phyloP scores from a whole-genome alignment of 2,329 filamentous ascomycete species.

The Sclerotinia spermophila region DNA sequence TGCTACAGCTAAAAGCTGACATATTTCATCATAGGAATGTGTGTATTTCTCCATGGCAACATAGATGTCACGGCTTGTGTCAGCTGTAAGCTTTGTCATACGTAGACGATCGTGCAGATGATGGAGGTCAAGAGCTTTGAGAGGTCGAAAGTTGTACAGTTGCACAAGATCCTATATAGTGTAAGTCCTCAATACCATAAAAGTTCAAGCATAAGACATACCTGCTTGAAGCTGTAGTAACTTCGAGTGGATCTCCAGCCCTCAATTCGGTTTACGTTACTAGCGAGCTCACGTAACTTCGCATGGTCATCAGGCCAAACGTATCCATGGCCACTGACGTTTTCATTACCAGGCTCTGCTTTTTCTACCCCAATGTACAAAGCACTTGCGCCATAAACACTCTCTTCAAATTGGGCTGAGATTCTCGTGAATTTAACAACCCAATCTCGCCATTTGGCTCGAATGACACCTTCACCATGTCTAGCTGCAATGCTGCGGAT shows the following conservation, averaged over 20 bases:
- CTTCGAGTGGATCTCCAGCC: constrained; percentile 94
- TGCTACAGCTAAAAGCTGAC: constrained; percentile 74
- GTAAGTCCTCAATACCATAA: constrained; percentile 37
- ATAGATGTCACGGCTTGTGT: constrained; percentile 81
- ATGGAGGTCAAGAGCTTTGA: constrained; percentile 80
- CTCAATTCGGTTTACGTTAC: constrained; percentile 89
- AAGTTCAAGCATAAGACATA: constrained; percentile 37
- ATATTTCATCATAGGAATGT: constrained; percentile 79
- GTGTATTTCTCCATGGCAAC: constrained; percentile 72
- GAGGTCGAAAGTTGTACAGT: constrained; percentile 60
- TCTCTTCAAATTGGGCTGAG: constrained; percentile 90
- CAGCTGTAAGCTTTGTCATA: constrained; percentile 70
- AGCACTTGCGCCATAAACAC: constrained; percentile 88
- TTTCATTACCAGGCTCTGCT: constrained; percentile 53
- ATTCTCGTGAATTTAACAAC: constrained; percentile 92
- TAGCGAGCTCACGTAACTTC: constrained; percentile 81
- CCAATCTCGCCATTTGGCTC: constrained; percentile 92
- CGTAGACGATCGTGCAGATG: constrained; percentile 91
- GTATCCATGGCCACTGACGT: constrained; percentile 80
- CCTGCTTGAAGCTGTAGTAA: constrained; percentile 94
- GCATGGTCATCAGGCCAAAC: constrained; percentile 85
- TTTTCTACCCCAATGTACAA: constrained; percentile 81
- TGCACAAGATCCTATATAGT: constrained; percentile 57
- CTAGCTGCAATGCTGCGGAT: constrained; percentile 78
- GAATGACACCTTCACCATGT: constrained; percentile 83